Base-by-base conservation (phyloP, 345 rosid species). In the Populus tremula region DNA sequence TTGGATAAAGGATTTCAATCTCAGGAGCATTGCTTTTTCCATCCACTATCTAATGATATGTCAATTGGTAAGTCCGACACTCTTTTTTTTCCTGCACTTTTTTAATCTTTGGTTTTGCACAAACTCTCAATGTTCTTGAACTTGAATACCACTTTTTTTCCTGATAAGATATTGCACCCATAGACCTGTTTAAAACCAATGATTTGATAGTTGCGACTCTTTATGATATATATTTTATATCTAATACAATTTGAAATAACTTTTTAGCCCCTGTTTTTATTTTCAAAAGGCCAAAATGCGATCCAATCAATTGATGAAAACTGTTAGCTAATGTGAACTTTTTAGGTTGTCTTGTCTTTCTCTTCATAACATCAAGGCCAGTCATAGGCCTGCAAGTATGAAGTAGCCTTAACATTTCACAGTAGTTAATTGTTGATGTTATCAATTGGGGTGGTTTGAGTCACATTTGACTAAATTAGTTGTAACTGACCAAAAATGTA, bases 31-130 rank as follows among this genome's bases (percentile, higher is more conserved):
- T 91, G 97, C 90, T 79, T 95, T 84, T 95, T 95, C 88, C 99
- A 95, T 77, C 99, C 97, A 16, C 83, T 95, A 59, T 87, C 94
- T 56, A 95, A 95, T 61, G 93, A 93, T 54, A 87, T 87, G 81
- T 93, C 98, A 72, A 79, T 95, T 43, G 86, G 98, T 95, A 86
- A 87, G 98, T 66, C 35, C 9, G 27, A 47, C 70, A 25, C 21
- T 25, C 21, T 25, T 56, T 29, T 23, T 41, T 35, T 73, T 59
- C 21, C 5, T 7, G 27, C 5, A 16, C 43, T 8, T 1, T 62
- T 25, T 41, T 27, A 9, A 5, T 67, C 71, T 38, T 50, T 31
- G 31, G 45, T 13, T 65, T 25, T 45, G 49, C 70, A 27, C 43
- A 21, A 43, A 6, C 25, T 56, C 10, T 31, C 43, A 50, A 49